Percentiles rank a stretch among this genome's conserved stretches.
phyloP scores from a whole-genome alignment of 148 eudicot species.

The Vaccinium corymbosum region DNA sequence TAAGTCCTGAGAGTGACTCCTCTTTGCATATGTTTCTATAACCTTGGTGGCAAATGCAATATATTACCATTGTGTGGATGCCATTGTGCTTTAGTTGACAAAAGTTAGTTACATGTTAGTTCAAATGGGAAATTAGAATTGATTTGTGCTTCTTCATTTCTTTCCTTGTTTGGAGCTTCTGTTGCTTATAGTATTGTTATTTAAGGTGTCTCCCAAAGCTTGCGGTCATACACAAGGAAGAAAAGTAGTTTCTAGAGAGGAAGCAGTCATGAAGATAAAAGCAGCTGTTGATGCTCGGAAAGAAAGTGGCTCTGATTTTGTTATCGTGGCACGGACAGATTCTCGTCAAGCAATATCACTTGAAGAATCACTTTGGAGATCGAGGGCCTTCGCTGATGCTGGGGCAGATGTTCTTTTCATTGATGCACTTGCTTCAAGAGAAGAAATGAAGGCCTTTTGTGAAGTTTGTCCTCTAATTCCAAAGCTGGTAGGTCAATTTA shows the following conservation, averaged over 20 bases:
- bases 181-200: constrained; percentile 23
- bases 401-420: constrained; percentile 92
- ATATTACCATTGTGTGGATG: neutral
- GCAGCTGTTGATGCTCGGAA: constrained; percentile 93
- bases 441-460: constrained; percentile 85
- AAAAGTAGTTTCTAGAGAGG: constrained; percentile 85
- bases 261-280: constrained; percentile 85
- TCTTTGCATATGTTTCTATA: neutral
- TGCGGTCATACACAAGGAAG: constrained; percentile 96
- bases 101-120: neutral
- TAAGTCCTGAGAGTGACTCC: neutral
- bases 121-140: neutral
- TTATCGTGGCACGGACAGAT: constrained; percentile 91
- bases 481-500: constrained; percentile 55
- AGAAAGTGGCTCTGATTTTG: constrained; percentile 89
- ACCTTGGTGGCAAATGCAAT: neutral
- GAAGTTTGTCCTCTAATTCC: constrained; percentile 60
- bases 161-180: neutral
- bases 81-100: neutral
- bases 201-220: constrained; percentile 94
- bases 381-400: constrained; percentile 83
- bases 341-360: constrained; percentile 93
- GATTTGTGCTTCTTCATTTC: neutral
- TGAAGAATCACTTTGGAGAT: constrained; percentile 81
- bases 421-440: constrained; percentile 85